Evolutionary conservation across 805 yeast genomes (phyloP), one percentile per base, ranked within the genome.

Genomic region (Priceomyces carsonii): DNA sequence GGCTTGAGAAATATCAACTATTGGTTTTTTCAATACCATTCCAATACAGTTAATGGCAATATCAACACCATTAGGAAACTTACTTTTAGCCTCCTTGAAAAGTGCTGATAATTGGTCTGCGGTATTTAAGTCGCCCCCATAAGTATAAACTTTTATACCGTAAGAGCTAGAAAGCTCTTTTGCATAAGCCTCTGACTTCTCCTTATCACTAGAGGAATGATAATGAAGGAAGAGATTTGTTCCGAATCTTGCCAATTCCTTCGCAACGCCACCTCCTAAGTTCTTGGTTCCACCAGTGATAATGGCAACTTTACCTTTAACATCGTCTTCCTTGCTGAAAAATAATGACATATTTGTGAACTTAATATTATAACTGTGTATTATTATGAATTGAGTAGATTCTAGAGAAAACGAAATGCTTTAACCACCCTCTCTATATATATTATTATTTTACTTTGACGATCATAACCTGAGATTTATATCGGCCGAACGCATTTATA

Each of bases 31-130:
- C 55, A 80, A 61, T 15, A 81, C 86, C 69, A 60, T 75, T 35
- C 87, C 87, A 25, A 79, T 80, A 44, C 77, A 79, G 61, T 80
- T 80, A 47, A 81, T 66, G n/a, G 85, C 86, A 50, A 76, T 68
- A 47, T 81, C 84, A 43, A 77, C 61, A 1, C 56, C 57, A 14
- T 59, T 50, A 23, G 82, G 82, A 38, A 77, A 71, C 26, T 59
- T 55, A 9, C 53, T 40, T 35, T 61, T 61, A 6, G 79, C 75
- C 8, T 55, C 57, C 12, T 57, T 69, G 47, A 81, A 80, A 35
- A 80, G 55, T 18, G 62, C 56, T 14, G 58, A 53, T 22, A 69
- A 60, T 8, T 69, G 75, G 1, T 45, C 58, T 30, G 76, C 78
- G 2, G 50, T 48, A 17, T 64, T 56, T 32, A 78, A 57, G 26